Conservation (phyloP, 2,329 filamentous ascomycete genomes). For the Lachnellula suecica region DNA sequence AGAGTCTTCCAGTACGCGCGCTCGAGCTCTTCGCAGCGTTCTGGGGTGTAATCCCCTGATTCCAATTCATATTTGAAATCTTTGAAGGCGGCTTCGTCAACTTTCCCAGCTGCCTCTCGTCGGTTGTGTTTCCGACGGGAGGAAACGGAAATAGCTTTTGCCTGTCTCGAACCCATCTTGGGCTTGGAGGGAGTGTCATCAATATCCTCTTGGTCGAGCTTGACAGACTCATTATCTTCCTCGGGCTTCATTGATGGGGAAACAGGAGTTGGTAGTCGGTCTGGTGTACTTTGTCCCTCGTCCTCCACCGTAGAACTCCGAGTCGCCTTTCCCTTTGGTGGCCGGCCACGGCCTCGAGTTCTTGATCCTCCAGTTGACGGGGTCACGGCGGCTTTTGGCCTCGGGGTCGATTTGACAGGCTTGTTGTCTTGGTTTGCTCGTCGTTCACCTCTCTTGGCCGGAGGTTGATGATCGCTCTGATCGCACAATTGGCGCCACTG, state of each 20-base stretch:
- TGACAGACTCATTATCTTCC: slow-evolving; percentile 33
- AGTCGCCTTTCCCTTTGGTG: slow-evolving; percentile 24
- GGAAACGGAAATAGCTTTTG: slow-evolving; percentile 68
- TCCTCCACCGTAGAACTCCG: slow-evolving; percentile 16
- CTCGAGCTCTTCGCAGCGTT: slow-evolving; percentile 92
- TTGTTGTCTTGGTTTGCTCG: slow-evolving; percentile 50
- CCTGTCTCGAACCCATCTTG: slow-evolving; percentile 46
- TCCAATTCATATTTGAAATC: slow-evolving; percentile 89
- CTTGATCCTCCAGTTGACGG: slow-evolving; percentile 16
- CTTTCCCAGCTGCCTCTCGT: slow-evolving; percentile 71
- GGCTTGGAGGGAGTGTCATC: slow-evolving; percentile 44
- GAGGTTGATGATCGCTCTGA: slow-evolving; percentile 93
- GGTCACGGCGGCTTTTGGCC: slow-evolving; percentile 23
- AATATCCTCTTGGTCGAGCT: slow-evolving; percentile 39
- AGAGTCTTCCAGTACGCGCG: slow-evolving; percentile 96
- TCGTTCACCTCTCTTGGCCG: slow-evolving; percentile 82
- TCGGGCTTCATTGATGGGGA: slow-evolving; percentile 43
- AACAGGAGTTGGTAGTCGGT: slow-evolving; percentile 51
- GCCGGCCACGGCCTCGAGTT: slow-evolving; percentile 22
- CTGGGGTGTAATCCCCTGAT: slow-evolving; percentile 80
- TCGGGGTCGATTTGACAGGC: slow-evolving; percentile 33
- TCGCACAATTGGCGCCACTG: slow-evolving; percentile 95
- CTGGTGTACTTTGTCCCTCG: slow-evolving; percentile 41
- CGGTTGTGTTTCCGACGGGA: slow-evolving; percentile 85
- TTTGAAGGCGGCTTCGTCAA: slow-evolving; percentile 89